Percentiles rank a stretch among this genome's conserved stretches.
These are phyloP conservation scores for Saccharomyces eubayanus DNA, from an alignment of 805 yeast species.

Conservation along the genomic window DNA sequence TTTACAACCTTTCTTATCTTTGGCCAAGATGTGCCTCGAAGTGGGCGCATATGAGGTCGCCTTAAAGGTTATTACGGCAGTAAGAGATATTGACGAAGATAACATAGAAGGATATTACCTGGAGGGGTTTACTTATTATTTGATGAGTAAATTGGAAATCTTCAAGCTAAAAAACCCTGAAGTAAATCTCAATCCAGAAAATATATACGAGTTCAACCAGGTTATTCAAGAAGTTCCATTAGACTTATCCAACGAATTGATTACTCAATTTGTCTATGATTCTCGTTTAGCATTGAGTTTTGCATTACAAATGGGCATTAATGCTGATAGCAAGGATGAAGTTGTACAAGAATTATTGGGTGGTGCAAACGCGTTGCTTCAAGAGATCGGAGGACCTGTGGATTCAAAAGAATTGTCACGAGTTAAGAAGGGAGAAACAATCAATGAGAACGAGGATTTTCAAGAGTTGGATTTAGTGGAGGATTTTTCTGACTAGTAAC, in stretches of 20 bases:
- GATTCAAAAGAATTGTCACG: constrained; percentile 32
- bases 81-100: constrained; percentile 76
- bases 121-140: constrained; percentile 67
- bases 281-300: constrained; percentile 34
- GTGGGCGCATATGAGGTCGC: constrained; percentile 63
- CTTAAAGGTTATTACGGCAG: constrained; percentile 50
- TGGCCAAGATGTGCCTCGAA: constrained; percentile 72
- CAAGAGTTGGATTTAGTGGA: constrained; percentile 18
- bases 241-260: constrained; percentile 32
- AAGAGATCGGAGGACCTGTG: constrained; percentile 54
- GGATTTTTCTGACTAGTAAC: constrained; percentile 7
- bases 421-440: constrained; percentile 32
- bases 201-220: constrained; percentile 28
- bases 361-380: constrained; percentile 44
- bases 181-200: constrained; percentile 19
- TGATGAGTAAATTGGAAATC: constrained; percentile 34
- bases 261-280: constrained; percentile 23
- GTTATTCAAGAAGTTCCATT: constrained; percentile 32
- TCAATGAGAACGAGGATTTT: constrained; percentile 33
- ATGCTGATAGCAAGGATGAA: constrained; percentile 34
- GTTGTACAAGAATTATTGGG: constrained; percentile 51
- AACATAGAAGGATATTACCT: constrained; percentile 74
- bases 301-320: constrained; percentile 38
- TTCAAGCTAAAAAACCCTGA: constrained; percentile 19
- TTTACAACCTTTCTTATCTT: constrained; percentile 63